These are phyloP conservation scores for Phialemoniopsis sp. DNA, from an alignment of 2,329 filamentous ascomycete genomes.

Conservation along the genomic window DNA sequence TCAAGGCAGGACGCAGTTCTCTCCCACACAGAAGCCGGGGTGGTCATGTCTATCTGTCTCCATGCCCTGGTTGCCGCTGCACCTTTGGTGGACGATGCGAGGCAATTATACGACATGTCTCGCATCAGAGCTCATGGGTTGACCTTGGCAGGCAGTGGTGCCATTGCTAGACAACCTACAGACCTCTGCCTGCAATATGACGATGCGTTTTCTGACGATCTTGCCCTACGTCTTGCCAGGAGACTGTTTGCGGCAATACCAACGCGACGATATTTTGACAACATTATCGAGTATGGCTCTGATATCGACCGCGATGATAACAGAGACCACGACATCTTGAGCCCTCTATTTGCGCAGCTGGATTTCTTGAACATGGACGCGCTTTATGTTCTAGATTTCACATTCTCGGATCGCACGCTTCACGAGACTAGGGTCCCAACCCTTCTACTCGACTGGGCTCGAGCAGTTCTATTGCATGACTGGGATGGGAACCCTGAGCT, in stretches of 20 bases:
- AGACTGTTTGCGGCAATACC: constrained; percentile 55
- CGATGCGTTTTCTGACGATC: constrained; percentile 58
- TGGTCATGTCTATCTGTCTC: constrained; percentile 55
- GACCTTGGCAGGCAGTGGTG: constrained; percentile 40
- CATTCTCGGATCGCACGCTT: constrained; percentile 43
- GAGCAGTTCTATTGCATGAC: constrained; percentile 69
- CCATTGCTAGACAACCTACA: constrained; percentile 39
- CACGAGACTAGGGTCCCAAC: constrained; percentile 55
- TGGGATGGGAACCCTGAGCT: constrained; percentile 78
- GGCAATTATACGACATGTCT: constrained; percentile 54
- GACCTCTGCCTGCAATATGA: constrained; percentile 56
- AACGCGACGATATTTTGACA: constrained; percentile 45
- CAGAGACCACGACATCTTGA: constrained; percentile 37
- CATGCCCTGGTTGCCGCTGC: constrained; percentile 58
- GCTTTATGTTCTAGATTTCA: constrained; percentile 41
- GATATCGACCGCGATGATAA: constrained; percentile 19
- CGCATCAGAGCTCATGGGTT: constrained; percentile 52
- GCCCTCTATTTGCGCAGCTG: constrained; percentile 46
- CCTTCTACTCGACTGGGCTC: constrained; percentile 65
- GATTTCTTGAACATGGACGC: constrained; percentile 44
- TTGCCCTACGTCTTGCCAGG: constrained; percentile 54
- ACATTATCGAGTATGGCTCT: constrained; percentile 31
- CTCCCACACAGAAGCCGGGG: constrained; percentile 45
- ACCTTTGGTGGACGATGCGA: constrained; percentile 43
- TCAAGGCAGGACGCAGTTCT: constrained; percentile 22